Percentiles rank a stretch among this genome's conserved stretches.
phyloP scores from a whole-genome alignment of 2,329 filamentous ascomycete species.

The Cryphonectria nitschkei region DNA sequence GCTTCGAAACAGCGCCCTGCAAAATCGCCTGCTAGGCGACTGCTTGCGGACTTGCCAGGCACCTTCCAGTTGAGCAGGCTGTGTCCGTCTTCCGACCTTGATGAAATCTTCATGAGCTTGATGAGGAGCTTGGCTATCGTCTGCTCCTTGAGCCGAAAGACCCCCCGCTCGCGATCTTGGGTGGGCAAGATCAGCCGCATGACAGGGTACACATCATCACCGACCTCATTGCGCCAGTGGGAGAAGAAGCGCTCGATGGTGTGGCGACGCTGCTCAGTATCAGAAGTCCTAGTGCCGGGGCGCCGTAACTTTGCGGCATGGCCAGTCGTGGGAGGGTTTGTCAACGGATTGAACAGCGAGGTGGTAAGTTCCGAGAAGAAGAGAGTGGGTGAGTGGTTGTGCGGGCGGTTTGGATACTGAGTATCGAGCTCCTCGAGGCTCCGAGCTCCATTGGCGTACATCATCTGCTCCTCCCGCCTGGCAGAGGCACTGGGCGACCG shows the following conservation, averaged over 20 bases:
- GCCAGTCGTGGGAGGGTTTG: constrained; percentile 66
- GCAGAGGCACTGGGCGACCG: constrained; percentile 45
- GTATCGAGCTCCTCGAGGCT: constrained; percentile 48
- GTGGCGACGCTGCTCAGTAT: constrained; percentile 76
- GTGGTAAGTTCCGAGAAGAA: constrained; percentile 80
- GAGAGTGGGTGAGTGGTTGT: constrained; percentile 77
- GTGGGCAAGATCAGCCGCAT: constrained; percentile 90
- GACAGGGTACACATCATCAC: constrained; percentile 90
- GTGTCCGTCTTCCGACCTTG: constrained; percentile 85
- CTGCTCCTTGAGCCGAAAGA: constrained; percentile 94
- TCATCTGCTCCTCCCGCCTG: constrained; percentile 53
- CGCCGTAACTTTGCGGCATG: constrained; percentile 60
- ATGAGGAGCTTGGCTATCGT: constrained; percentile 89
- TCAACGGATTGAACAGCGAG: constrained; percentile 78
- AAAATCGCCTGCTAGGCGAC: constrained; percentile 83
- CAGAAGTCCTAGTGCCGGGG: constrained; percentile 64
- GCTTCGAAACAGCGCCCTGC: constrained; percentile 87
- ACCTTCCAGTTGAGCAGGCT: constrained; percentile 91
- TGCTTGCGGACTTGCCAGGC: constrained; percentile 68
- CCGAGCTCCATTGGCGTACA: constrained; percentile 49
- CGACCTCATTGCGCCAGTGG: constrained; percentile 85
- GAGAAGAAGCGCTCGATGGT: constrained; percentile 87
- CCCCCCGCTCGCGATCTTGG: constrained; percentile 87
- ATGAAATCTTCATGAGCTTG: constrained; percentile 89
- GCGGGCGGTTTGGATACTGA: constrained; percentile 73